phyloP scores from a whole-genome alignment of 805 yeast species.

The Kluyveromyces siamensis region DNA sequence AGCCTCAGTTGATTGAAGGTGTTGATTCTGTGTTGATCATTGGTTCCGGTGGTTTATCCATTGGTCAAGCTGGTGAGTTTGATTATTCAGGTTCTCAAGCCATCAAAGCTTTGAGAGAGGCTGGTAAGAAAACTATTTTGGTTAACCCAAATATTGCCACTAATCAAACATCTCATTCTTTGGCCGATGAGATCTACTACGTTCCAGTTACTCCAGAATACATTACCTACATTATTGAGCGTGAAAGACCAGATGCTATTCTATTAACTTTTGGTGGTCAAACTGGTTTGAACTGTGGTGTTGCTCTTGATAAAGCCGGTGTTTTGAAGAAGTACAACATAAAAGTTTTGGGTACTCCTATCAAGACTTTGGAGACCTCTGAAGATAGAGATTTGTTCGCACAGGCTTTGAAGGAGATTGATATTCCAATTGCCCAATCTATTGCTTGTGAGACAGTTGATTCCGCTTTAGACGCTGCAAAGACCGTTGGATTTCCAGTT shows the following conservation, averaged over 20 bases:
- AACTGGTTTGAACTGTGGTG: constrained; percentile 94
- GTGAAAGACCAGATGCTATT: constrained; percentile 95
- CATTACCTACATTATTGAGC: constrained; percentile 87
- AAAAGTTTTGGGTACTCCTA: constrained; percentile 96
- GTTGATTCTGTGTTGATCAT: constrained; percentile 62
- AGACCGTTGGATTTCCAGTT: constrained; percentile 82
- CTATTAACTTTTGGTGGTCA: constrained; percentile 97
- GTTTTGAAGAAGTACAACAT: constrained; percentile 83
- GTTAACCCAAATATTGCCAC: constrained; percentile 96
- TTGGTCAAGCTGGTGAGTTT: constrained; percentile 98
- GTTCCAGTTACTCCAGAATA: constrained; percentile 96
- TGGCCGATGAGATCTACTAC: constrained; percentile 93
- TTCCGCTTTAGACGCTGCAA: constrained; percentile 89
- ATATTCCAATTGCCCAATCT: constrained; percentile 95
- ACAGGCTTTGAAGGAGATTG: constrained; percentile 86
- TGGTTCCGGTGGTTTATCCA: constrained; percentile 95
- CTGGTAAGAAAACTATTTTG: constrained; percentile 73
- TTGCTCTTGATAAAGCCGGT: constrained; percentile 89
- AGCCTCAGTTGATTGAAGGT: constrained; percentile 26
- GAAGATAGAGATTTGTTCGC: constrained; percentile 97
- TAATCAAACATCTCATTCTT: constrained; percentile 88
- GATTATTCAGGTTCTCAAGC: constrained; percentile 98
- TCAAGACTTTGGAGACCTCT: constrained; percentile 87
- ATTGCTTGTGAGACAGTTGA: constrained; percentile 91
- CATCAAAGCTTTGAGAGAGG: constrained; percentile 88